Conservation (phyloP, 1,139 yeast genomes). For the Scheffersomyces quercinus region DNA sequence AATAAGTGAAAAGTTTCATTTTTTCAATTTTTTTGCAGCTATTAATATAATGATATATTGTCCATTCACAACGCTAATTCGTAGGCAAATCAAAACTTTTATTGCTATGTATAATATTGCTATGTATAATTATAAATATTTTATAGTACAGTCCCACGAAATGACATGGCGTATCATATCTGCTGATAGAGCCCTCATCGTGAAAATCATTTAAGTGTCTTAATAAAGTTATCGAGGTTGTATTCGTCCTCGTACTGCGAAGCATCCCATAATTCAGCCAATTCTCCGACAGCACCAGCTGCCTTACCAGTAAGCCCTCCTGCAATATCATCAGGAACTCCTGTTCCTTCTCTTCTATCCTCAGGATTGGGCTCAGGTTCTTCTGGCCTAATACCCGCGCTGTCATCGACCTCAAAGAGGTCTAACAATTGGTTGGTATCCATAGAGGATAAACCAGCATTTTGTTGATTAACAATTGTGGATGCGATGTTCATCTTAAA, state of each 20-base stretch:
- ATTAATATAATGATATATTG: neutral
- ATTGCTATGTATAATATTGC: no score
- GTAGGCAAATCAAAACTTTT: no score
- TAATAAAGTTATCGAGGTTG: slow-evolving; percentile 88
- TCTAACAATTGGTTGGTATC: slow-evolving; percentile 94
- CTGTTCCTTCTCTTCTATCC: slow-evolving; percentile 29
- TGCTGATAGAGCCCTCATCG: slow-evolving; percentile 24
- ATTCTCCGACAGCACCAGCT: slow-evolving; percentile 77
- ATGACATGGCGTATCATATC: slow-evolving; percentile 31
- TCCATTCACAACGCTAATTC: neutral
- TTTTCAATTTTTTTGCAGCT: neutral
- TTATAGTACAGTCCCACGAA: slow-evolving; percentile 34
- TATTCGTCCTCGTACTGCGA: slow-evolving; percentile 96
- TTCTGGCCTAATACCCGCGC: slow-evolving; percentile 39
- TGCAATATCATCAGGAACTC: slow-evolving; percentile 53
- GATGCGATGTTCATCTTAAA: slow-evolving; percentile 98
- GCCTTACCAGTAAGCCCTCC: slow-evolving; percentile 65
- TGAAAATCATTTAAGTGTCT: slow-evolving; percentile 55
- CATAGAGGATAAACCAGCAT: slow-evolving; percentile 92
- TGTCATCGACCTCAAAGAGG: slow-evolving; percentile 75
- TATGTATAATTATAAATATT: slow-evolving; percentile 3
- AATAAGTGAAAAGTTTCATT: neutral
- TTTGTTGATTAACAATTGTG: slow-evolving; percentile 94
- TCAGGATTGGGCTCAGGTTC: slow-evolving; percentile 27
- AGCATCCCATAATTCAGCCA: slow-evolving; percentile 97